Percentiles rank a stretch among this genome's conserved stretches.
These are phyloP conservation scores for Panus rudis DNA, from an alignment of 768 basidiomycete species.

Conservation along the genomic window DNA sequence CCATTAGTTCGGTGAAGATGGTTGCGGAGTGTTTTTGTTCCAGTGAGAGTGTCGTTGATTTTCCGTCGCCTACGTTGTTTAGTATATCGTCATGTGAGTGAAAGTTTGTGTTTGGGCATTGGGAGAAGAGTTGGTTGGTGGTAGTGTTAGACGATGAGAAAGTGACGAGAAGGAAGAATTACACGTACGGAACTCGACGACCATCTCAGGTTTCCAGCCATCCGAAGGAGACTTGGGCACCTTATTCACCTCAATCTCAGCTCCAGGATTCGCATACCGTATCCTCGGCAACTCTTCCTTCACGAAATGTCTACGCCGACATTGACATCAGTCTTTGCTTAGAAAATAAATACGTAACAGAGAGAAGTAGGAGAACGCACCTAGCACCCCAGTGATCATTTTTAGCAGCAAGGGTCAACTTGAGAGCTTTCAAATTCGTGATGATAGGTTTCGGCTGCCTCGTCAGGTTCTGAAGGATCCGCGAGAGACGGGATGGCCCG, in stretches of 20 bases:
- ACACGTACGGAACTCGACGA: constrained; percentile 57
- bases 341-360: not conserved
- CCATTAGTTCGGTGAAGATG: constrained; percentile 68
- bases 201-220: constrained; percentile 53
- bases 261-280: constrained; percentile 64
- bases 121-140: not conserved
- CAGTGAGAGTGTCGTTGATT: constrained; percentile 41
- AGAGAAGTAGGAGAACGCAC: constrained; percentile 29
- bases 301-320: constrained; percentile 59
- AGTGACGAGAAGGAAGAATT: not conserved
- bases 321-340: too few species aligned
- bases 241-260: constrained; percentile 55
- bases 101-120: not conserved
- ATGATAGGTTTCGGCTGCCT: constrained; percentile 45
- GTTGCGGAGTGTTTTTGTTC: constrained; percentile 62
- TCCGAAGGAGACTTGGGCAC: constrained; percentile 47
- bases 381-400: constrained; percentile 75
- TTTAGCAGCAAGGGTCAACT: constrained; percentile 47
- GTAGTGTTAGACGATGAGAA: not conserved
- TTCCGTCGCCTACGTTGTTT: constrained; percentile 40
- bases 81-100: not conserved
- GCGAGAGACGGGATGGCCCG: constrained; percentile 51
- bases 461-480: constrained; percentile 45
- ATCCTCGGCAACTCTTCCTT: constrained; percentile 76
- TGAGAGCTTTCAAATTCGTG: constrained; percentile 41